Conservation (phyloP, 1,284 basidiomycete species). For the Cryptococcus sp. region DNA sequence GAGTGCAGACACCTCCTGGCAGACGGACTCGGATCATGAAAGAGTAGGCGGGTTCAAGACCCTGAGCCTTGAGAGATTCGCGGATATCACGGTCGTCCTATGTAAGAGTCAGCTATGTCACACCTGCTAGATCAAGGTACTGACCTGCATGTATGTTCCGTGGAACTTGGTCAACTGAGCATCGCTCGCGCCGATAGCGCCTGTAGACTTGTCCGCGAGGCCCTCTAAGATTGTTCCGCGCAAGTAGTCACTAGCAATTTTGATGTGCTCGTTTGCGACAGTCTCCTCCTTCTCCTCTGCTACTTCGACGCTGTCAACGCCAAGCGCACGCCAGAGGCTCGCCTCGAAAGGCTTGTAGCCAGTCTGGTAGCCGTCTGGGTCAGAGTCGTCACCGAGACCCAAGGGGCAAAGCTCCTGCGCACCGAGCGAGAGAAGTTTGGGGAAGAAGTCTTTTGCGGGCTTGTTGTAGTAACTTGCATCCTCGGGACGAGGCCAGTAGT, state of each 20-base stretch:
- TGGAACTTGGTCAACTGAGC: slow-evolving; percentile 98
- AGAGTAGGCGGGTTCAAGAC: slow-evolving; percentile 91
- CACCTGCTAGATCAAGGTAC: slow-evolving; percentile 1
- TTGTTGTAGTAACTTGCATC: slow-evolving; percentile 99
- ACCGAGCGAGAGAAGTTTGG: slow-evolving; percentile 72
- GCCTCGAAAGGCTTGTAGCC: slow-evolving; percentile 97
- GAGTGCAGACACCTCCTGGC: slow-evolving; percentile 90
- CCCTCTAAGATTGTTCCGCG: slow-evolving; percentile 95
- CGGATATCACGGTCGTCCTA: slow-evolving; percentile 95
- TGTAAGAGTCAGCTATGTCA: slow-evolving; percentile 18
- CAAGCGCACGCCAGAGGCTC: slow-evolving; percentile 87
- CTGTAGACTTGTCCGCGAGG: slow-evolving; percentile 81
- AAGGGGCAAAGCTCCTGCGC: slow-evolving; percentile 70
- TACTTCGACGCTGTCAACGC: slow-evolving; percentile 87
- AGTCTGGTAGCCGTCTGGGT: slow-evolving; percentile 92
- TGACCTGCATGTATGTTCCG: slow-evolving; percentile 83
- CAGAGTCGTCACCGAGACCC: slow-evolving; percentile 95
- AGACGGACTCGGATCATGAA: slow-evolving; percentile 99
- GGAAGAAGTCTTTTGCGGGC: slow-evolving; percentile 86
- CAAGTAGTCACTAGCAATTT: slow-evolving; percentile 91
- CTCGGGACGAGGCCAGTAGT: slow-evolving; percentile 98
- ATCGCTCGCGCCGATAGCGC: slow-evolving; percentile 85
- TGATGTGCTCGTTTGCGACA: slow-evolving; percentile 99
- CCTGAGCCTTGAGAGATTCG: slow-evolving; percentile 90
- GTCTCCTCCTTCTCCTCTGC: slow-evolving; percentile 91